Conservation (phyloP, 441 rosid genomes). For the Syzygium syzygioides region DNA sequence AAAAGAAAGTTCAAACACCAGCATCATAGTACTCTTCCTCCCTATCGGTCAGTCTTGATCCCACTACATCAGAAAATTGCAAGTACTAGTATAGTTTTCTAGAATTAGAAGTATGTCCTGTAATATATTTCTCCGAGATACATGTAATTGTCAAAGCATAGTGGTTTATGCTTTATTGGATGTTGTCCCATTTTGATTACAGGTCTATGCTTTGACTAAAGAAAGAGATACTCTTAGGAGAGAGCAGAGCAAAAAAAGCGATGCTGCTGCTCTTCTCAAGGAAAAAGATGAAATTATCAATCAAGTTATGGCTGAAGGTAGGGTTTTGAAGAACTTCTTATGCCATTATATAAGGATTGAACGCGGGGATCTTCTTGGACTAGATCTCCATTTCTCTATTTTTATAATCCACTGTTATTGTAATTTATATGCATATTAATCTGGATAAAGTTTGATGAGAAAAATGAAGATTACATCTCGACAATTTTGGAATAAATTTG, state of each 20-base stretch:
- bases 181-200: conserved; percentile 15
- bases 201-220: conserved; percentile 96
- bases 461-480: neutral
- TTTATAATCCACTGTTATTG: neutral
- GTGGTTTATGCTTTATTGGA: conserved; percentile 1
- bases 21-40: neutral
- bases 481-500: neutral
- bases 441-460: neutral
- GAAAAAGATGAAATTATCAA: conserved; percentile 98
- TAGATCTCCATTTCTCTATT: neutral
- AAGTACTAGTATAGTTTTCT: neutral
- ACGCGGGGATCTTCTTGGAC: neutral
- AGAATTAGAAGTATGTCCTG: neutral
- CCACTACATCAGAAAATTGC: neutral
- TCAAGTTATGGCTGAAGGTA: conserved; percentile 99
- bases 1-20: neutral
- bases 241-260: conserved; percentile 92
- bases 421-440: neutral
- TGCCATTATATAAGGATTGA: neutral
- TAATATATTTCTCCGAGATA: neutral
- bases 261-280: conserved; percentile 94
- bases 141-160: neutral
- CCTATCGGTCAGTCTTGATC: neutral
- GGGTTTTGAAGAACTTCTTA: conserved; percentile 16
- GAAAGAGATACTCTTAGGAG: conserved; percentile 98